These are phyloP conservation scores for Ascochyta clinopodiicola DNA, from an alignment of 2,329 filamentous ascomycete genomes.

Conservation along the genomic window DNA sequence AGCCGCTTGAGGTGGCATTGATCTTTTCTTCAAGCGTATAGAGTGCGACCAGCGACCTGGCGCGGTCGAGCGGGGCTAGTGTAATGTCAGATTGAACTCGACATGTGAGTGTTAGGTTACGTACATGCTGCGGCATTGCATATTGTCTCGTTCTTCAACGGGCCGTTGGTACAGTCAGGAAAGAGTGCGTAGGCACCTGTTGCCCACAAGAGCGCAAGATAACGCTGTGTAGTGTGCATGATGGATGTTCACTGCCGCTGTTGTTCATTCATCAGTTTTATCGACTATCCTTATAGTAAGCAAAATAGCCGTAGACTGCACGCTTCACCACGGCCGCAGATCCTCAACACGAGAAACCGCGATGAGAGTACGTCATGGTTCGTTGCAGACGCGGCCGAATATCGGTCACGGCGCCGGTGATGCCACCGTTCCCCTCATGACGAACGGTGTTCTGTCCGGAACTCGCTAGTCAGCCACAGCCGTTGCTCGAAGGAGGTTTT, in stretches of 20 bases:
- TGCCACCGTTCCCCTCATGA: constrained; percentile 3
- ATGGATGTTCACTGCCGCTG: not conserved
- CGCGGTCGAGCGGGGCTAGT: constrained; percentile 33
- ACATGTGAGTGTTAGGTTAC: not conserved
- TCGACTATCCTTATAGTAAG: constrained; percentile 20
- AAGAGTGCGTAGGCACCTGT: constrained; percentile 43
- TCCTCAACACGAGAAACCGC: constrained; percentile 8
- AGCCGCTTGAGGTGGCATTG: constrained; percentile 58
- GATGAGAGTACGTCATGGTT: constrained; percentile 23
- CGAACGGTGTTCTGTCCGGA: constrained; percentile 4
- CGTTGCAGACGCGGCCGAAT: constrained; percentile 4
- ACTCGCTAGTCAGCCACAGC: constrained; percentile 15
- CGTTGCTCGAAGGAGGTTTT: constrained; percentile 8
- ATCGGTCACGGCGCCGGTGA: constrained; percentile 3
- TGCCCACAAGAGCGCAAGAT: constrained; percentile 12
- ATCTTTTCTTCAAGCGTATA: constrained; percentile 54
- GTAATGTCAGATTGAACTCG: not conserved
- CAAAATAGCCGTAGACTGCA: constrained; percentile 26
- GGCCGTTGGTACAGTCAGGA: constrained; percentile 60
- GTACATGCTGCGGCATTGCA: constrained; percentile 55
- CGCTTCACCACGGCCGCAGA: not conserved
- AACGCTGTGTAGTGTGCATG: constrained; percentile 22
- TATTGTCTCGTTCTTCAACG: constrained; percentile 57
- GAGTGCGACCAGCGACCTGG: constrained; percentile 33
- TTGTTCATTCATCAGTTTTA: not conserved